These are phyloP conservation scores for Leishmania amazonensis DNA, from an alignment of 208 protist genomes.

Conservation along the genomic window DNA sequence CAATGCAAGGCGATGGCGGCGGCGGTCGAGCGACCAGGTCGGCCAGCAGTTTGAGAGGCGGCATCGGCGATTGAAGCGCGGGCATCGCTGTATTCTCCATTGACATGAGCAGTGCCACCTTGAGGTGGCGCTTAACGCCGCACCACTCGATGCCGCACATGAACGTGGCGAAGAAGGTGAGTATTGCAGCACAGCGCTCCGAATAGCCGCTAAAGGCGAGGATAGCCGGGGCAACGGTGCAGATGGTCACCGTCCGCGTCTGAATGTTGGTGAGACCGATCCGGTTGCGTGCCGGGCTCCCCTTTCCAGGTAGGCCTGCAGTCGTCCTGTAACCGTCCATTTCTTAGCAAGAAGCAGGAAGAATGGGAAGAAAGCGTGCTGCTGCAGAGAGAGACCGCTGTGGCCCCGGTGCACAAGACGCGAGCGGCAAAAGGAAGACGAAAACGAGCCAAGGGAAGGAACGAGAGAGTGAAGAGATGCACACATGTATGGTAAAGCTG, in stretches of 20 bases:
- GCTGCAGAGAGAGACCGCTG: too few relatives aligned
- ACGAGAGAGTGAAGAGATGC: background rate
- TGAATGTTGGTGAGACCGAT: slow-evolving; percentile 55
- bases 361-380: background rate
- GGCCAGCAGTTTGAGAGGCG: slow-evolving; percentile 6
- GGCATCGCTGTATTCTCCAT: slow-evolving; percentile 13
- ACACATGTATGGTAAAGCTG: background rate
- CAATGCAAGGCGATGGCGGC: slow-evolving; percentile 24
- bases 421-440: background rate
- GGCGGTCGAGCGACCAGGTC: slow-evolving; percentile 19
- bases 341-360: background rate
- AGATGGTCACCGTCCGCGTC: slow-evolving; percentile 62
- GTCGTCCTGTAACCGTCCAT: background rate
- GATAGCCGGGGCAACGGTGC: slow-evolving; percentile 52
- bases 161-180: slow-evolving; percentile 56
- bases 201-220: slow-evolving; percentile 44
- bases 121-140: slow-evolving; percentile 85
- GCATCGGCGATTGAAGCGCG: background rate
- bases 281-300: slow-evolving; percentile 18
- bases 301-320: background rate
- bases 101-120: slow-evolving; percentile 61
- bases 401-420: background rate
- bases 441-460: background rate
- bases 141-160: slow-evolving; percentile 75
- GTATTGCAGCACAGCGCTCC: slow-evolving; percentile 37